Evolutionary conservation across 768 basidiomycete genomes (phyloP).

Genomic region (Tylopilus rubrobrunneus): DNA sequence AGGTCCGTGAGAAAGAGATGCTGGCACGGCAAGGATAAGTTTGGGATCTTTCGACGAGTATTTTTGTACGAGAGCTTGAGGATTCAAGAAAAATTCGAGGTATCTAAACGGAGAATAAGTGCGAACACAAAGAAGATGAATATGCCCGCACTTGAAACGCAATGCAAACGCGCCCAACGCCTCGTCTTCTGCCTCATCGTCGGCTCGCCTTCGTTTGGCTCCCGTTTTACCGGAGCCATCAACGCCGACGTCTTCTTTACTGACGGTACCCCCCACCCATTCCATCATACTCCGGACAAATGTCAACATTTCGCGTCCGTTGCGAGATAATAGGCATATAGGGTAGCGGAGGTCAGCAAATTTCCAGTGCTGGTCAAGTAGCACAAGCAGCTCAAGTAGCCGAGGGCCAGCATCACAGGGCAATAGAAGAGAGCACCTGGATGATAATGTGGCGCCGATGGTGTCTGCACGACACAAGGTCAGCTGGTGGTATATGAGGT

Average conservation of each 20-base stretch:
- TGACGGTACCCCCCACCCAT: conserved; percentile 95
- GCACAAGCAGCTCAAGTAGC: conserved; percentile 90
- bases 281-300: conserved; percentile 98
- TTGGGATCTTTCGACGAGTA: conserved; percentile 90
- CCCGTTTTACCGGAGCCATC: conserved; percentile 56
- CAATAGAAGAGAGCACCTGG: conserved; percentile 77
- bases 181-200: conserved; percentile 76
- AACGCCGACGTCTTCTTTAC: conserved; percentile 87
- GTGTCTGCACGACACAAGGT: conserved; percentile 52
- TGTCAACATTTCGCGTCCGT: conserved; percentile 89
- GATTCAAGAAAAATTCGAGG: conserved; percentile 87
- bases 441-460: conserved; percentile 80
- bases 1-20: conserved; percentile 88
- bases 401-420: conserved; percentile 94
- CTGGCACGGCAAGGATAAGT: conserved; percentile 89
- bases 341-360: conserved; percentile 81
- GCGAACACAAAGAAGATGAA: neutral
- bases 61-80: conserved; percentile 72
- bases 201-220: conserved; percentile 50
- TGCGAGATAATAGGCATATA: conserved; percentile 89
- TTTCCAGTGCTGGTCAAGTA: conserved; percentile 97
- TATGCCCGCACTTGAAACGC: conserved; percentile 74
- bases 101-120: conserved; percentile 48
- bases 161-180: conserved; percentile 82
- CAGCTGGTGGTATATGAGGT: neutral